Percentiles rank a stretch among this genome's conserved stretches.
Evolutionary conservation across 2,329 filamentous ascomycete species (phyloP).

Genomic region (Orbilia blumenaviensis): DNA sequence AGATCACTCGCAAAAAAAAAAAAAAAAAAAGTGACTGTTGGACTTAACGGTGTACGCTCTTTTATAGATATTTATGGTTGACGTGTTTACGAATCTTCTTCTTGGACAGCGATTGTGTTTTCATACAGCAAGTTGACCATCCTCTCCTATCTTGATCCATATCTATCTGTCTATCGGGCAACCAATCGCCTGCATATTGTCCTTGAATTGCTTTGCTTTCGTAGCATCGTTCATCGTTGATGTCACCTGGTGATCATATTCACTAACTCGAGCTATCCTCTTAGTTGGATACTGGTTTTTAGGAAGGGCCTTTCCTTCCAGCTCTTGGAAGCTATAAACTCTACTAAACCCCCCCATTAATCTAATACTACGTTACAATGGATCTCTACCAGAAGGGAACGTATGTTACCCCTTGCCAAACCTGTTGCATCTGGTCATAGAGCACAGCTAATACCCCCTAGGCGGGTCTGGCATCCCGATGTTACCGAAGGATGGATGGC

Average conservation of each 20-base stretch:
- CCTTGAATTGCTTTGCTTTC: neutral
- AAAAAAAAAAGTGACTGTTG: neutral
- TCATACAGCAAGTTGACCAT: neutral
- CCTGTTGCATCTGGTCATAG: neutral
- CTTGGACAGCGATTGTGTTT: conserved; percentile 20
- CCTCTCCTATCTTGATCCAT: neutral
- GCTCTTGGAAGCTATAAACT: conserved; percentile 12
- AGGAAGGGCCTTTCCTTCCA: conserved; percentile 24
- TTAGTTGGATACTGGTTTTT: conserved; percentile 34
- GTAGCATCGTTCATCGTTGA: neutral
- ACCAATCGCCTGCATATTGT: neutral
- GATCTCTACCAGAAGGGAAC: conserved; percentile 50
- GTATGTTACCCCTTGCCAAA: conserved; percentile 17
- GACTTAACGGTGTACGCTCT: conserved; percentile 25
- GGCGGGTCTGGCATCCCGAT: conserved; percentile 98
- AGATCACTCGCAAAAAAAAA: conserved; percentile 20
- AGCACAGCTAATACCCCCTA: conserved; percentile 61
- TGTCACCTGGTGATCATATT: neutral
- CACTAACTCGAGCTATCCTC: neutral
- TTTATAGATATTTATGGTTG: conserved; percentile 47
- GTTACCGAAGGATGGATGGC: conserved; percentile 95
- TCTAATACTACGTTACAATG: conserved; percentile 43
- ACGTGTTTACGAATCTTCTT: conserved; percentile 53
- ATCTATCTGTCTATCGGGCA: neutral
- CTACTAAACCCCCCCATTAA: conserved; percentile 14